Base-by-base conservation (phyloP, 108 stramenopile species). In the Craspedostauros australis region DNA sequence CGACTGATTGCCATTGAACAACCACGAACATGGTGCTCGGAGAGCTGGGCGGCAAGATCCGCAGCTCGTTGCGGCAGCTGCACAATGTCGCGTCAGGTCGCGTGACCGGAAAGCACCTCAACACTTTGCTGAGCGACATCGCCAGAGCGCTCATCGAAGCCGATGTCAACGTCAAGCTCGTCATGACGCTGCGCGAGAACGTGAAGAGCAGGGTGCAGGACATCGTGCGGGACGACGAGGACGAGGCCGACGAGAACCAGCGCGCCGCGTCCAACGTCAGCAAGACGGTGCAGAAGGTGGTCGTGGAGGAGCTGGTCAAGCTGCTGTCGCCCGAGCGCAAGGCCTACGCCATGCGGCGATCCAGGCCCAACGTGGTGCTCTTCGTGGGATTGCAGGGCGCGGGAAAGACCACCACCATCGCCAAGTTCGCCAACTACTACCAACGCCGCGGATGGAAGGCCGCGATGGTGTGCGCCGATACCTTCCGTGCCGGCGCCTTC, bases 371-470 rank as follows among this genome's bases (percentile, higher is more conserved):
- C 70, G 90, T 98, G 3, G 75, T 98, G 39, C 71, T 98, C 64
- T 98, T 98, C 60, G 96, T 98, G 12, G 98, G 98, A 28, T 64
- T 98, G 21, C 97, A 98, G 66, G 98, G 98, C 4, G 87, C 95
- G 11, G 98, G 98, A 9, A 98, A 98, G 64, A 98, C 98, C 19
- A 98, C 98, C 0, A 82, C 98, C 34, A 95, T 98, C 52, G 98
- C 96, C 46, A 98, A 98, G 52, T 95, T 78, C 51, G 98, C 98
- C 23, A 85, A 96, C 72, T 94, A 97, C 63, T 96, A 96, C 62
- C 80, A 84, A 47, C 66, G 84, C 2, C 74, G 80, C 20, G 89
- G 88, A 8, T 94, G 74, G 79, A 91, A 89, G 70, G 83, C 83
- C 8, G 74, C 68, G 63, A 96, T 98, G 98, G 96, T 98, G 2